Base-by-base conservation (phyloP, 306 rosid species). In the Cicer chorassanicum region DNA sequence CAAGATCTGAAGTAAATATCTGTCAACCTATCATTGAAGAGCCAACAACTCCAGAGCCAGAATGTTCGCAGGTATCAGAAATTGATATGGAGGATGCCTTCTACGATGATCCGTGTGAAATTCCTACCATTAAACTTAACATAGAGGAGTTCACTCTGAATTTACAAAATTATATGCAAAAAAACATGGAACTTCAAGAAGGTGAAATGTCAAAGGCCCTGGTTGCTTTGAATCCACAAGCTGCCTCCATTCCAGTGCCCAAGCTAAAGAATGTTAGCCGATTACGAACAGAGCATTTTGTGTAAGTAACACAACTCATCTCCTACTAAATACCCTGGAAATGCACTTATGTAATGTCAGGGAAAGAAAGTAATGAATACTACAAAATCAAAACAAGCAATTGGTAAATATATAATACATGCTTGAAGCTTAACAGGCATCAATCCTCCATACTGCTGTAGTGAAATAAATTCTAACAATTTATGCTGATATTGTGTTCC, bases 1-100 rank as follows among this genome's bases (percentile, higher is more conserved):
- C 62, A 73, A 89, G 48, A 70, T 51, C 78, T 81, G 81, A 79
- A 72, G 41, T 44, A 19, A 74, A 73, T 75, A 62, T 29, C 21
- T 92, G 93, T 59, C 91, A 89, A 53, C 99, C 99, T 67, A 92
- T 95, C 67, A 86, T 95, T 81, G 99, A 95, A 90, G 99, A 92
- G 84, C 99, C 99, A 3, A 82, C 90, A 80, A 74, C 92, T 38
- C 99, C 99, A 36, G 99, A 95, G 84, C 91, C 91, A 82, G 93
- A 90, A 80, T 76, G 81, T 84, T 42, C 80, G 24, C 84, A 87
- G 77, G 68, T 76, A 70, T 40, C 71, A 65, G 49, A 72, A 69
- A 80, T 45, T 71, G 98, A 90, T 80, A 90, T 92, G 6, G 99
- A 95, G 87, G 97, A 92, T 78, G 74, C 83, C 75, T 85, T 82